Evolutionary conservation across 305 asterid species (phyloP).

Genomic region (Fraxinus paxiana): DNA sequence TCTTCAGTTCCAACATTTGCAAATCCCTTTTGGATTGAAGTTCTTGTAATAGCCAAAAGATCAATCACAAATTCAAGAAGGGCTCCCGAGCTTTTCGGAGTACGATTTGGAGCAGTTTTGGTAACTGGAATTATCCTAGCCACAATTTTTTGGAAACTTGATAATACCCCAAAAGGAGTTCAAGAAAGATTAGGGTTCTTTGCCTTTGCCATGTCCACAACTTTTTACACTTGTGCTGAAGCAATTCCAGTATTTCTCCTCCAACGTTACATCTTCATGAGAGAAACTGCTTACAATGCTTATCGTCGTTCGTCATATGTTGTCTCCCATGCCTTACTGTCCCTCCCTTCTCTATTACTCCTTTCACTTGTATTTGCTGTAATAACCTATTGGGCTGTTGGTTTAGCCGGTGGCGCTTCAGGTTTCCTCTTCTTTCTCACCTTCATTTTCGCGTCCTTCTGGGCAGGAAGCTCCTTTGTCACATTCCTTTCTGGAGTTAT

Average conservation of each 20-base stretch:
- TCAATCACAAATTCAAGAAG: constrained; percentile 58
- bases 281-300: constrained; percentile 62
- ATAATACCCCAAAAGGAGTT: constrained; percentile 61
- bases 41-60: constrained; percentile 58
- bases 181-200: constrained; percentile 72
- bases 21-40: constrained; percentile 72
- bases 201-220: constrained; percentile 61
- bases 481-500: constrained; percentile 50
- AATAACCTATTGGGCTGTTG: constrained; percentile 53
- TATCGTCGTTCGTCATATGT: constrained; percentile 56
- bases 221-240: constrained; percentile 60
- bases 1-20: constrained; percentile 57
- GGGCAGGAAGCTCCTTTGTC: constrained; percentile 67
- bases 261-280: constrained; percentile 56
- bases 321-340: constrained; percentile 42
- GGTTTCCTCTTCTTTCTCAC: constrained; percentile 43
- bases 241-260: constrained; percentile 55
- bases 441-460: constrained; percentile 51
- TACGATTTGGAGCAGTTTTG: constrained; percentile 59
- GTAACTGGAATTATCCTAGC: constrained; percentile 66
- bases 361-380: constrained; percentile 41
- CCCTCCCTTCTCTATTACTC: constrained; percentile 40
- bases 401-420: constrained; percentile 41
- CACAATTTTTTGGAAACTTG: constrained; percentile 58
- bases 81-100: constrained; percentile 66